Evolutionary conservation across 768 basidiomycete genomes (phyloP).

Genomic region (Gymnopilus junonius): DNA sequence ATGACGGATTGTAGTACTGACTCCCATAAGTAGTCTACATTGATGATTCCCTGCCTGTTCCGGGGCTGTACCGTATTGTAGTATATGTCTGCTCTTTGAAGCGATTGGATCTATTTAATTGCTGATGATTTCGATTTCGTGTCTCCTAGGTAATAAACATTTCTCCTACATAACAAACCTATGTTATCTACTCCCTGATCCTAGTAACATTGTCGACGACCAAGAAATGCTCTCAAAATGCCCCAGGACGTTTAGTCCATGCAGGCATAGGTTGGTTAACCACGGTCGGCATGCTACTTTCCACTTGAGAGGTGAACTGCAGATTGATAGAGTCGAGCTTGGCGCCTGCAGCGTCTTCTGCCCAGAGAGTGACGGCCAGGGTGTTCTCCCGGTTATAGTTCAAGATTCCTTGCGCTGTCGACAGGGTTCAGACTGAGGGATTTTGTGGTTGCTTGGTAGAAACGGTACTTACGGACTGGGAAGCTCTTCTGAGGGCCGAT

Average conservation of each 20-base stretch:
- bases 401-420: conserved; percentile 51
- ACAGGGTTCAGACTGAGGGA: conserved; percentile 44
- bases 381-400: conserved; percentile 53
- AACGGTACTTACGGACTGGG: conserved; percentile 43
- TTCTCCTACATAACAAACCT: not conserved
- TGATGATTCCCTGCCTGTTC: not conserved
- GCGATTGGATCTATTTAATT: not conserved
- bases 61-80: not conserved
- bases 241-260: conserved; percentile 37
- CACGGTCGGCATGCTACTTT: conserved; percentile 38
- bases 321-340: conserved; percentile 44
- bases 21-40: not conserved
- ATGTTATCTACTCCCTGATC: no score
- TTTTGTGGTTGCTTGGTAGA: not conserved
- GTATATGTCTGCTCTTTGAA: not conserved
- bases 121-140: not conserved
- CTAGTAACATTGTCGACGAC: not conserved
- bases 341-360: conserved; percentile 42
- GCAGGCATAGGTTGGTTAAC: conserved; percentile 37
- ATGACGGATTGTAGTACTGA: not conserved
- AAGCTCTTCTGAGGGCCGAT: conserved; percentile 47
- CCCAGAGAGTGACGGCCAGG: conserved; percentile 53
- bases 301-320: conserved; percentile 40
- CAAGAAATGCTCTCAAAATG: conserved; percentile 28
- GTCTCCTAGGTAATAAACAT: not conserved